These are phyloP conservation scores for Lactarius hengduanensis DNA, from an alignment of 768 basidiomycete genomes.

Conservation along the genomic window DNA sequence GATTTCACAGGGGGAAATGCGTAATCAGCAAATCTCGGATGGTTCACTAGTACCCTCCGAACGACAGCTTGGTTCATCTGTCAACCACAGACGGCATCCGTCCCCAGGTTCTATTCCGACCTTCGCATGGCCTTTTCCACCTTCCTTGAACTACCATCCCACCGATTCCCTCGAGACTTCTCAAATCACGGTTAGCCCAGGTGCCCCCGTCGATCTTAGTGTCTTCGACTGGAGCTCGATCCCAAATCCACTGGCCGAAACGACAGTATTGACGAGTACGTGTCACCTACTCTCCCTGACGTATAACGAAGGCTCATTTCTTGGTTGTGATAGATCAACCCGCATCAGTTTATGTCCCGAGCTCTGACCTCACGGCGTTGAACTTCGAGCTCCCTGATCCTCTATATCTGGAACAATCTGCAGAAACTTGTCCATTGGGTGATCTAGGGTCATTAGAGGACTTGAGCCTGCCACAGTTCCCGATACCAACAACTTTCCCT, in stretches of 20 bases:
- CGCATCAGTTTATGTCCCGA: constrained; percentile 1
- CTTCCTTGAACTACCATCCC: background rate
- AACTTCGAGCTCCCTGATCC: background rate
- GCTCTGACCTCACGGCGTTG: background rate
- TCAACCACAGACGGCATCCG: background rate
- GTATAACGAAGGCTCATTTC: background rate
- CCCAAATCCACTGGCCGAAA: background rate
- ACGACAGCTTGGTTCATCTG: background rate
- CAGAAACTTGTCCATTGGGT: background rate
- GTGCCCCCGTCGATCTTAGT: background rate
- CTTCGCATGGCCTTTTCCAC: background rate
- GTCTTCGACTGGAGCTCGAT: constrained; percentile 10
- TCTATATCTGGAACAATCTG: background rate
- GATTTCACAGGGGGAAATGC: background rate
- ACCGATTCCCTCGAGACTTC: background rate
- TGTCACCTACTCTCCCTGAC: background rate
- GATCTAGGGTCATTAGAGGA: constrained; percentile 1
- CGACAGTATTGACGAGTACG: background rate
- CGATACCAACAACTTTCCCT: background rate
- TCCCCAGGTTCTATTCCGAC: background rate
- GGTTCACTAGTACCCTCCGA: background rate
- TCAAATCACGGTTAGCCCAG: background rate
- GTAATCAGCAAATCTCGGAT: constrained; percentile 7
- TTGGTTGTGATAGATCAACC: background rate
- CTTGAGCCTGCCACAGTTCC: background rate